Conservation (phyloP, 257 asterid species). For the Knoxia roxburghii region DNA sequence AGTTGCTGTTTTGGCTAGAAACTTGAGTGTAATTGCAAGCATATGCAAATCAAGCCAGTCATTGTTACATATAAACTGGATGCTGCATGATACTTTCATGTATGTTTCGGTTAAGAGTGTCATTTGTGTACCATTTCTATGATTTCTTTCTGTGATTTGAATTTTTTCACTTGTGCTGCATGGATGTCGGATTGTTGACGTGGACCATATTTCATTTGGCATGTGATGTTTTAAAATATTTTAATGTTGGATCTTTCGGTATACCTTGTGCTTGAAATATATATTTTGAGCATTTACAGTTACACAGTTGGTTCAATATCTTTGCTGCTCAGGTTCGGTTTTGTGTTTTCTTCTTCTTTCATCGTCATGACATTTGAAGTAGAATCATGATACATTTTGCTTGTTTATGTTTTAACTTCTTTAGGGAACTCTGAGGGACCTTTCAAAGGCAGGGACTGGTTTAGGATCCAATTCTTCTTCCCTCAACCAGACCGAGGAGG, state of each 20-base stretch:
- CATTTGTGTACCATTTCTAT: not conserved
- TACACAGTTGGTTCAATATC: too few species aligned
- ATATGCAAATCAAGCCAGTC: not conserved
- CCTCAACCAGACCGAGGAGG: constrained; percentile 47
- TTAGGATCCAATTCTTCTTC: constrained; percentile 27
- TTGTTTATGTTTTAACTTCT: not conserved
- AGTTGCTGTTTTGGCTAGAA: not conserved
- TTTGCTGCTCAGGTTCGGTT: too few species aligned
- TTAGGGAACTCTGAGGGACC: constrained; percentile 70
- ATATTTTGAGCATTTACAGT: not conserved
- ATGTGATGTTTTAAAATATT: not conserved
- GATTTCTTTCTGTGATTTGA: not conserved
- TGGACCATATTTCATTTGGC: not conserved
- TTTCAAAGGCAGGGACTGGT: constrained; percentile 44
- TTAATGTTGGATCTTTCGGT: not conserved
- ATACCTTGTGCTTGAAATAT: not conserved
- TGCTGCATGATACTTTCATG: not conserved
- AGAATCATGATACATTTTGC: too few species aligned
- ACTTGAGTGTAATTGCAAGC: not conserved
- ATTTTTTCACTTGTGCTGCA: not conserved
- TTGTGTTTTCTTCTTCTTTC: not conserved
- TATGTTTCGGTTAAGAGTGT: not conserved
- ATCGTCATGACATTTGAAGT: not conserved
- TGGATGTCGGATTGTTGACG: not conserved
- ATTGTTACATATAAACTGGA: not conserved